Evolutionary conservation across 495 filamentous ascomycete genomes (phyloP).

Genomic region (Annulohypoxylon stygium): DNA sequence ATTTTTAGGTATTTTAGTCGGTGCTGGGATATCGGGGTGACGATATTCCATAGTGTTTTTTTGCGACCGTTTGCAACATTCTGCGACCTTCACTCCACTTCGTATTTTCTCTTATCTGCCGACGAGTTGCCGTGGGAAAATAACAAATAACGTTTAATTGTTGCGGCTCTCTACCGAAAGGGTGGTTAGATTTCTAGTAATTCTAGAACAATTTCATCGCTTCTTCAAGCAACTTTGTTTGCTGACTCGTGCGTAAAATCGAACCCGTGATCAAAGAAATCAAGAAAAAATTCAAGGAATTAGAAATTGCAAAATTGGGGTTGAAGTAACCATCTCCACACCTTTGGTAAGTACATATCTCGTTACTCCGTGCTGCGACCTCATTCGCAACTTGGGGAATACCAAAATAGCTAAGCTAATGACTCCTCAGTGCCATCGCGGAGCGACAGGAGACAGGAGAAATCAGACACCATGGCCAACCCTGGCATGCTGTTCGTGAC

Average conservation of each 20-base stretch:
- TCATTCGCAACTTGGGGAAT: neutral
- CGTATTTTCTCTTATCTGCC: slow-evolving; percentile 34
- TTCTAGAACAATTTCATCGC: slow-evolving; percentile 31
- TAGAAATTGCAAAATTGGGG: neutral
- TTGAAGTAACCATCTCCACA: slow-evolving; percentile 9
- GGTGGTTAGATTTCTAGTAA: slow-evolving; percentile 11
- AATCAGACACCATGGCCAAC: slow-evolving; percentile 44
- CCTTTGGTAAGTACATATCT: slow-evolving; percentile 16
- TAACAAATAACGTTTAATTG: slow-evolving; percentile 17
- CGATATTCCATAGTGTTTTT: slow-evolving; percentile 32
- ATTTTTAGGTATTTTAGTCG: slow-evolving; percentile 1
- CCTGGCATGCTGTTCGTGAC: slow-evolving; percentile 82
- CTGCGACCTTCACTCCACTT: slow-evolving; percentile 24
- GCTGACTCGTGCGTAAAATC: slow-evolving; percentile 12
- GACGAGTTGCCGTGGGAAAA: slow-evolving; percentile 39
- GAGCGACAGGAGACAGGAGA: slow-evolving; percentile 1
- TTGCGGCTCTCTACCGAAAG: slow-evolving; percentile 42
- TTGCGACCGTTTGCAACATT: neutral
- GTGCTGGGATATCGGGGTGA: slow-evolving; percentile 26
- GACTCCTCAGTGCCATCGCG: neutral
- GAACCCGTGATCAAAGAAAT: slow-evolving; percentile 12
- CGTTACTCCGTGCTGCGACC: neutral
- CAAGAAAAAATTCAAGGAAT: slow-evolving; percentile 12
- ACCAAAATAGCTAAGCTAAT: slow-evolving; percentile 1
- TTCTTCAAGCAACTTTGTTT: slow-evolving; percentile 2